A percentile compares a stretch with the other conserved stretches of the same genome.
These are phyloP conservation scores for Lotmaria passim DNA, from an alignment of 208 protist species.

Conservation along the genomic window DNA sequence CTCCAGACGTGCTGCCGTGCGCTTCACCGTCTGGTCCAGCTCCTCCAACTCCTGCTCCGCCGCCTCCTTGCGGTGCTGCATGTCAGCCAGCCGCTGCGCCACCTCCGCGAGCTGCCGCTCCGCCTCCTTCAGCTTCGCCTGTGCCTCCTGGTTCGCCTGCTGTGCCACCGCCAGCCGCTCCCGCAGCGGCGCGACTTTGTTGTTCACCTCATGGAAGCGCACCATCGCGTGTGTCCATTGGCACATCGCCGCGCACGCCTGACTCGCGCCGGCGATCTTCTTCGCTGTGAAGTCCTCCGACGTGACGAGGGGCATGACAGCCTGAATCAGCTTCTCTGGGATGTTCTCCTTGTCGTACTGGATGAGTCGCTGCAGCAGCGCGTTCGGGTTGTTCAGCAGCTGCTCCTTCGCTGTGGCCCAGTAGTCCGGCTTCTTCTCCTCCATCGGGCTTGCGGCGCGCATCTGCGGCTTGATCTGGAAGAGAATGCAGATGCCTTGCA, in stretches of 20 bases:
- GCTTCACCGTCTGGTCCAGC: constrained; percentile 92
- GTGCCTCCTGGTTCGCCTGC: constrained; percentile 91
- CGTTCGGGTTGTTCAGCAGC: constrained; percentile 91
- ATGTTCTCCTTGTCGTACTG: constrained; percentile 98
- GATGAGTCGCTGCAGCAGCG: constrained; percentile 93
- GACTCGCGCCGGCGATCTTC: constrained; percentile 94
- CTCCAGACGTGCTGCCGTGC: constrained; percentile 95
- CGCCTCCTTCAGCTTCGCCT: constrained; percentile 90
- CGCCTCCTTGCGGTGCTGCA: constrained; percentile 93
- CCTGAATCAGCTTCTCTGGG: constrained; percentile 93
- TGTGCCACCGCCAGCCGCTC: constrained; percentile 90
- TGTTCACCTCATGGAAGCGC: constrained; percentile 96
- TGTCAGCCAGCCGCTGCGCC: constrained; percentile 88
- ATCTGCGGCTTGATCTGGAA: constrained; percentile 97
- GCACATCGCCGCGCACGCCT: constrained; percentile 98
- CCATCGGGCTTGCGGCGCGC: constrained; percentile 94
- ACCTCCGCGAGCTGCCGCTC: constrained; percentile 92
- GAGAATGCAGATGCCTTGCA: constrained; percentile 98
- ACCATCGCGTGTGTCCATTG: constrained; percentile 98
- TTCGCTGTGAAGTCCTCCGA: constrained; percentile 96
- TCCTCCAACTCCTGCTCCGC: constrained; percentile 95
- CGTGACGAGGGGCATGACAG: constrained; percentile 92
- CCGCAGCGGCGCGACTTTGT: constrained; percentile 94
- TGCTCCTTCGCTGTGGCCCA: constrained; percentile 95
- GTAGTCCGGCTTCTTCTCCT: constrained; percentile 97